Evolutionary conservation across 2,329 filamentous ascomycete species (phyloP), one percentile per base, ranked within the genome.

Genomic region (Epichloe sibirici): DNA sequence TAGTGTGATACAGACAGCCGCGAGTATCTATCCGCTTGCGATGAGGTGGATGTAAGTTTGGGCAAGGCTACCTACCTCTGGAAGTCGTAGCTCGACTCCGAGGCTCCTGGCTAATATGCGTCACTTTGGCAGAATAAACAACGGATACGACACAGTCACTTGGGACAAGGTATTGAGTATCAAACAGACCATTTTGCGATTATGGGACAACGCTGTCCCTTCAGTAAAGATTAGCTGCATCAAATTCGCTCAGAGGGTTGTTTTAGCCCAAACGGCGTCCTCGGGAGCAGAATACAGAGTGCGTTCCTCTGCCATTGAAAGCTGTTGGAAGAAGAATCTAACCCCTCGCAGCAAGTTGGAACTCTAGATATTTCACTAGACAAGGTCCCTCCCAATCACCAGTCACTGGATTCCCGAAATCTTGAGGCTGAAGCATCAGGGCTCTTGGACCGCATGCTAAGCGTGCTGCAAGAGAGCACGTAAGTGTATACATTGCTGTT

Each of bases 191-290:
- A 93, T 98, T 59, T 70, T 98, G 55, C 82, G 81, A 55, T 82
- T 93, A 63, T 96, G 94, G 91, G 91, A 96, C 61, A 79, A 75
- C 44, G 84, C 88, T 17, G 73, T 81, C 13, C 77, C 85, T 12
- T 85, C 88, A 3, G 81, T 97, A 57, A 85, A 85, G 61, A 85
- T 97, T 66, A 95, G 90, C 74, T 97, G 93, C 72, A 85, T 97
- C 76, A 98, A 98, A 69, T 98, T 98, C 68, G 85, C 89, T 39
- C 91, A 98, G 71, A 83, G 88, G 57, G 88, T 97, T 45, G 86
- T 98, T 45, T 79, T 96, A 58, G 88, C 90, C 17, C 91, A 98
- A 69, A 96, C 89, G 11, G 83, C 85, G n/a, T 88, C 88, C 46
- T 72, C 85, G 54, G 86, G 88, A 59, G 76, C 82, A 52, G 91